A percentile compares a stretch with the other conserved stretches of the same genome.
phyloP scores from a whole-genome alignment of 2,329 filamentous ascomycete species.

The Penicillium expansum region DNA sequence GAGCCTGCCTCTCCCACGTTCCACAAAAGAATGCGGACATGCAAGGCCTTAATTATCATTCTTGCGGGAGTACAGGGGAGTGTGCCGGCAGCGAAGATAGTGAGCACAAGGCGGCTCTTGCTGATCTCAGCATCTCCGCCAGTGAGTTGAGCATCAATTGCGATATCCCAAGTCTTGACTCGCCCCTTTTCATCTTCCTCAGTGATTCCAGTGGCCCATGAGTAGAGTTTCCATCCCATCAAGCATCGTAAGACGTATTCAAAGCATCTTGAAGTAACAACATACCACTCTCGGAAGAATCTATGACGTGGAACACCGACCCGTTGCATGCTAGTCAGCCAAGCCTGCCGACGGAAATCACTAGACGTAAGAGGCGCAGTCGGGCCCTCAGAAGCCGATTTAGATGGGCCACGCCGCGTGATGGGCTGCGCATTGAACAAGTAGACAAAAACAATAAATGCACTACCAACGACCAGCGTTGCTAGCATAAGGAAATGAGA shows the following conservation, averaged over 20 bases:
- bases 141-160: slow-evolving; percentile 85
- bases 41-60: slow-evolving; percentile 87
- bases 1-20: slow-evolving; percentile 66
- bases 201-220: slow-evolving; percentile 73
- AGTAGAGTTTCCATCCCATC: slow-evolving; percentile 74
- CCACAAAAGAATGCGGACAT: slow-evolving; percentile 87
- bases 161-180: slow-evolving; percentile 89
- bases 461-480: slow-evolving; percentile 52
- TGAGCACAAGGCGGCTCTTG: slow-evolving; percentile 79
- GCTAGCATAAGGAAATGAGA: slow-evolving; percentile 51
- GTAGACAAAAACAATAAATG: slow-evolving; percentile 57
- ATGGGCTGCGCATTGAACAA: slow-evolving; percentile 58
- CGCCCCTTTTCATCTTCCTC: slow-evolving; percentile 82
- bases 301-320: slow-evolving; percentile 88
- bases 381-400: slow-evolving; percentile 26
- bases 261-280: slow-evolving; percentile 72
- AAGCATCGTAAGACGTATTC: slow-evolving; percentile 78
- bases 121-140: slow-evolving; percentile 88
- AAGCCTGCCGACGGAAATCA: slow-evolving; percentile 80
- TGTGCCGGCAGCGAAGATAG: slow-evolving; percentile 82
- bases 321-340: slow-evolving; percentile 89
- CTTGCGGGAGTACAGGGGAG: slow-evolving; percentile 77
- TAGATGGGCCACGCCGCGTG: slow-evolving; percentile 48
- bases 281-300: slow-evolving; percentile 80
- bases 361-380: slow-evolving; percentile 67